These are phyloP conservation scores for Eremothecium gossypii DNA, from an alignment of 1,139 yeast species.

Conservation along the genomic window DNA sequence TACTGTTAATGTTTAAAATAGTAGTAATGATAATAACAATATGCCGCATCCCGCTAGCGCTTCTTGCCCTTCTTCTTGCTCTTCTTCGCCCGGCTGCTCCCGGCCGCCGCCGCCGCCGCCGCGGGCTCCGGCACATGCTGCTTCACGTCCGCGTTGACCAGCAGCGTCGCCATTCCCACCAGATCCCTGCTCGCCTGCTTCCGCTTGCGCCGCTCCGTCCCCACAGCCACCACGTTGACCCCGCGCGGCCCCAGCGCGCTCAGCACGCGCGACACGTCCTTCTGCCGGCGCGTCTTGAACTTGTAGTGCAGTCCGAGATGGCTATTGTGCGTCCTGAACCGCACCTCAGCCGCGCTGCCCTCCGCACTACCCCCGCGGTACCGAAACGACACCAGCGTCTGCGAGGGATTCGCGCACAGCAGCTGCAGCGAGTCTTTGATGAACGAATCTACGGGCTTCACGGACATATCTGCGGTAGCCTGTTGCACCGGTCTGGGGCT, in stretches of 20 bases:
- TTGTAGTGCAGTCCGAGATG: conserved; percentile 58
- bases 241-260: conserved; percentile 85
- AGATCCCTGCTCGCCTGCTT: conserved; percentile 14
- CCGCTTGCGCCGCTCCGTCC: conserved; percentile 14
- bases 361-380: conserved; percentile 33
- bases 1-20: too few relatives aligned
- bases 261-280: conserved; percentile 70
- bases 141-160: conserved; percentile 25
- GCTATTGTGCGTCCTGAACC: conserved; percentile 67
- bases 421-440: conserved; percentile 41
- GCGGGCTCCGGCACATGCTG: conserved; percentile 14
- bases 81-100: conserved; percentile 5
- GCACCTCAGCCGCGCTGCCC: conserved; percentile 32
- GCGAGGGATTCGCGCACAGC: conserved; percentile 41
- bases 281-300: conserved; percentile 52
- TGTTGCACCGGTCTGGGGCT: too few relatives aligned
- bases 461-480: background rate
- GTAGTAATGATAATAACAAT: background rate
- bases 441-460: conserved; percentile 38
- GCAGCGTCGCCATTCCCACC: conserved; percentile 22
- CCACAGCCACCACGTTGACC: conserved; percentile 32
- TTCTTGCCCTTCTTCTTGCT: conserved; percentile 12
- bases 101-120: background rate
- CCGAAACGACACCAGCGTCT: conserved; percentile 40
- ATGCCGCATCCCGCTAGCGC: conserved; percentile 5